These are phyloP conservation scores for Onygenales sp. DNA, from an alignment of 2,329 filamentous ascomycete genomes.

Conservation along the genomic window DNA sequence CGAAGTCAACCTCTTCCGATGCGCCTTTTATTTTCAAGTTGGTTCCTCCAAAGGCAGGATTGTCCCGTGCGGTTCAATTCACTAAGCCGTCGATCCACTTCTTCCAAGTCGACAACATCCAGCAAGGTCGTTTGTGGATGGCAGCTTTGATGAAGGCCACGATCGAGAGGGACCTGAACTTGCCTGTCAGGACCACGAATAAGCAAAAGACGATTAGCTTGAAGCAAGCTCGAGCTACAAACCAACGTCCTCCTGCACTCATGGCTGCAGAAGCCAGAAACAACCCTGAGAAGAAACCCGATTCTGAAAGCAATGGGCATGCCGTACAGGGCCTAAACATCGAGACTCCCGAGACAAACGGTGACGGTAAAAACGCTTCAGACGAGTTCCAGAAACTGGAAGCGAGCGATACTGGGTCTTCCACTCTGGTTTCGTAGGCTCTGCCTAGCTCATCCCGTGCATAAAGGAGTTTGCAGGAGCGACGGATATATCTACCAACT, in stretches of 20 bases:
- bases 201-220: constrained; percentile 95
- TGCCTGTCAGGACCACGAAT: constrained; percentile 75
- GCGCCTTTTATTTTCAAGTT: constrained; percentile 98
- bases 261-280: constrained; percentile 49
- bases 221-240: constrained; percentile 76
- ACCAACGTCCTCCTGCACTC: constrained; percentile 78
- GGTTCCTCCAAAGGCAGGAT: constrained; percentile 75
- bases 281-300: constrained; percentile 6
- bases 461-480: not conserved
- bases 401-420: not conserved
- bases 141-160: constrained; percentile 97
- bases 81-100: constrained; percentile 97
- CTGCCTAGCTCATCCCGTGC: not conserved
- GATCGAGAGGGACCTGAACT: constrained; percentile 76
- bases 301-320: constrained; percentile 15
- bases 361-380: constrained; percentile 7
- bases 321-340: constrained; percentile 24
- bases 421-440: not conserved
- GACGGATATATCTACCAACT: not conserved
- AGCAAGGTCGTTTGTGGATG: constrained; percentile 92
- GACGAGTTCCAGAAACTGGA: not conserved
- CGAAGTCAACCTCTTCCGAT: not conserved
- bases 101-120: constrained; percentile 86
- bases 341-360: constrained; percentile 14
- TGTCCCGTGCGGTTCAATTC: constrained; percentile 88